Base-by-base conservation (phyloP, 179 eudicot genomes). In the Actinidia polygama region DNA sequence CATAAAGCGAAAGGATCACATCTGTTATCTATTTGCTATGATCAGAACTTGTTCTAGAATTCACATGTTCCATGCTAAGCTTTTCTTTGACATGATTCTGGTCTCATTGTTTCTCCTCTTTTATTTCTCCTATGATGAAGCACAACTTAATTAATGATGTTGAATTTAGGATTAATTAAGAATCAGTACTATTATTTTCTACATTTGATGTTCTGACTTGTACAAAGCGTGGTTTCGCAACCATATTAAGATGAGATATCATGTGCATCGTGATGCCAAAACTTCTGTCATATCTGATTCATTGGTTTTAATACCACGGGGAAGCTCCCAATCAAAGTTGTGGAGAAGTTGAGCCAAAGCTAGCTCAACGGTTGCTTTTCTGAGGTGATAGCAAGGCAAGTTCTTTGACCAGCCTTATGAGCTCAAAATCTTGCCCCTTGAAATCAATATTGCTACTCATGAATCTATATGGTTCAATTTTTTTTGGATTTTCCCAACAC, bases 281-380 rank as follows among this genome's bases (percentile, higher is more conserved):
- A 79, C 83, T 75, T 87, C 89, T 0, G 80, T 84, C 87, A 92
- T 87, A 79, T 90, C 90, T 75, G 89, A 58, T 64, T 90, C 87
- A 75, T 87, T 70, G 19, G 53, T 85, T 74, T 58, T 73, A 66
- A 87, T 75, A 10, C 89, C 90, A 23, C 79, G 76, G 12, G 91
- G 92, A 55, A 93, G 89, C 84, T 88, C 79, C 97, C 90, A 93
- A 79, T 91, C 89, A 79, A 92, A 92, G 79, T 85, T 85, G 74
- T 85, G 87, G 46, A 92, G 85, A 69, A 93, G 88, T 62, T 90
- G 88, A 53, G 96, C 94, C 30, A 92, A 79, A 21, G 88, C 90
- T 4, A 90, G 84, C 84, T 90, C 89, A 70, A 89, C 83, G 1
- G 78, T 83, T 3, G 80, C 84, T 23, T 81, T 71, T 54, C 91